Evolutionary conservation across 1,139 yeast genomes (phyloP).

Genomic region (Geotrichum cucujoidarum): DNA sequence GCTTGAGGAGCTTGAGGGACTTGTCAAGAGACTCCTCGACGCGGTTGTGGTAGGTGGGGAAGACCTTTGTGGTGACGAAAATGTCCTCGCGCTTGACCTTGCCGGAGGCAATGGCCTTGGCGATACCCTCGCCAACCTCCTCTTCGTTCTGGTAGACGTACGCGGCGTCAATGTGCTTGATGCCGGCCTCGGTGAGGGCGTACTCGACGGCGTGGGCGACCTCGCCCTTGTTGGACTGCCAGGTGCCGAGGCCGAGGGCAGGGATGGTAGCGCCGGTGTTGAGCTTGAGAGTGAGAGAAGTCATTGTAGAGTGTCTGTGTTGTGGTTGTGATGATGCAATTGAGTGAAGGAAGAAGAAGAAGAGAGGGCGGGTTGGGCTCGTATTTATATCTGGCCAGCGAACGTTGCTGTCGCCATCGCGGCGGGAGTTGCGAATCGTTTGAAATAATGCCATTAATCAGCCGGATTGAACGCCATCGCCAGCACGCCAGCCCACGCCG

Average conservation of each 20-base stretch:
- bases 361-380: neutral
- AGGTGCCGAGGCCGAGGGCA: slow-evolving; percentile 73
- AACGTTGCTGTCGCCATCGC: neutral
- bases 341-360: neutral
- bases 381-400: neutral
- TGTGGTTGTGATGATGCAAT: neutral
- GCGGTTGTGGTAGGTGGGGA: slow-evolving; percentile 61
- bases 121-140: slow-evolving; percentile 52
- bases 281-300: slow-evolving; percentile 35
- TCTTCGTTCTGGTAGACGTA: slow-evolving; percentile 62
- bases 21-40: slow-evolving; percentile 55
- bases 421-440: too few species aligned
- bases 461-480: neutral
- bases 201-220: slow-evolving; percentile 56
- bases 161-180: slow-evolving; percentile 78
- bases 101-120: slow-evolving; percentile 54
- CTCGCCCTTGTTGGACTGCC: slow-evolving; percentile 57
- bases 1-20: slow-evolving; percentile 60
- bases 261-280: slow-evolving; percentile 67
- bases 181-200: slow-evolving; percentile 61
- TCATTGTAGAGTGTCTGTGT: slow-evolving; percentile 20
- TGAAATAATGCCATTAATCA: neutral
- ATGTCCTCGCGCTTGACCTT: slow-evolving; percentile 65
- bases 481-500: too few species aligned
- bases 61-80: slow-evolving; percentile 75